phyloP scores from a whole-genome alignment of 805 yeast species.

The Myxozyma sirexii region DNA sequence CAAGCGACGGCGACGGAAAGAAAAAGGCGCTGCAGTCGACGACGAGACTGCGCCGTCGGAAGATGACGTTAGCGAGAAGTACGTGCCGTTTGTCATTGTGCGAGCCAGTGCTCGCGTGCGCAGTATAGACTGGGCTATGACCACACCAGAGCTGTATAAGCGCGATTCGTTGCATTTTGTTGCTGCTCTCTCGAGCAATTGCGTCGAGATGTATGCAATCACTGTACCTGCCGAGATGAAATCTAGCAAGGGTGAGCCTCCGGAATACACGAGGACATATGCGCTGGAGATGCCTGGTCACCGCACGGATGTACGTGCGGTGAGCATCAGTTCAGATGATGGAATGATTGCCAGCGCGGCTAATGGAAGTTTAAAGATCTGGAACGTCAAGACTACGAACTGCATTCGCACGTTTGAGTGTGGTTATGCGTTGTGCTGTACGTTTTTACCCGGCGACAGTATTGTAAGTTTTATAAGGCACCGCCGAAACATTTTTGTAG shows the following conservation, averaged over 20 bases:
- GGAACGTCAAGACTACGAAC: slow-evolving; percentile 74
- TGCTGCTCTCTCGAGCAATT: slow-evolving; percentile 69
- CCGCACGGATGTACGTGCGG: slow-evolving; percentile 82
- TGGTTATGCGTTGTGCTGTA: slow-evolving; percentile 80
- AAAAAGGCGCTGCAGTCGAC: slow-evolving; percentile 60
- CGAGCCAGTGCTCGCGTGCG: slow-evolving; percentile 67
- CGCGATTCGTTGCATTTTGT: slow-evolving; percentile 59
- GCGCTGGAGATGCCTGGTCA: slow-evolving; percentile 81
- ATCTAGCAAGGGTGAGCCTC: slow-evolving; percentile 47
- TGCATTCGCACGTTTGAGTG: slow-evolving; percentile 87
- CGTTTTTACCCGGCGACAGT: slow-evolving; percentile 89
- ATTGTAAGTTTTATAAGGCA: slow-evolving; percentile 46
- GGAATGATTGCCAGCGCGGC: slow-evolving; percentile 85
- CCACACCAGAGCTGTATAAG: slow-evolving; percentile 35
- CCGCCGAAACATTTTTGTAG: neutral
- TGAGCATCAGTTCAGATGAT: slow-evolving; percentile 80
- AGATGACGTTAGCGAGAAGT: slow-evolving; percentile 52
- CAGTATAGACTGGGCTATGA: slow-evolving; percentile 64
- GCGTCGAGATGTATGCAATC: slow-evolving; percentile 68
- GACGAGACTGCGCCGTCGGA: slow-evolving; percentile 59
- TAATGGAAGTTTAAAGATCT: slow-evolving; percentile 82
- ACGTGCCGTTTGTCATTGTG: slow-evolving; percentile 69
- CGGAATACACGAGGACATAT: slow-evolving; percentile 46
- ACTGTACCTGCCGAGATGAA: slow-evolving; percentile 52
- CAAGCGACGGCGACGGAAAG: slow-evolving; percentile 74